Percentiles rank a stretch among this genome's conserved stretches.
Evolutionary conservation across 805 yeast species (phyloP).

Genomic region (Nakazawaea wyomingensis): DNA sequence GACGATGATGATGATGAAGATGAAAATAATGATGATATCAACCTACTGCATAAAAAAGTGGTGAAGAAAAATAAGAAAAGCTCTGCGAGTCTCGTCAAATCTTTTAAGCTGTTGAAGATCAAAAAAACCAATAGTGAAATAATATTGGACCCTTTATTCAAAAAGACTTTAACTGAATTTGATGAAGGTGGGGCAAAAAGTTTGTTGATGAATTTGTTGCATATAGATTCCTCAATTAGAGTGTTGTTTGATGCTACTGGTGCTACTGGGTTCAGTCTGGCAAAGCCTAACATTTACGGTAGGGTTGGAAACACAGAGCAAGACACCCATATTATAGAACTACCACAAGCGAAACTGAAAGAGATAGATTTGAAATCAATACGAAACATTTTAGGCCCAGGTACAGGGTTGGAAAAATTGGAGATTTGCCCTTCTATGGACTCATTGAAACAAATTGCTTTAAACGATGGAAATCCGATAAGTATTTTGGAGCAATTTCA

Average conservation of each 20-base stretch:
- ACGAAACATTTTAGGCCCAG: slow-evolving; percentile 12
- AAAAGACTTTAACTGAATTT: slow-evolving; percentile 49
- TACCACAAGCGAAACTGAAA: too few species aligned
- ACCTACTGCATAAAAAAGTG: slow-evolving; percentile 10
- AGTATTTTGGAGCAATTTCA: slow-evolving; percentile 22
- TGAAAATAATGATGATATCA: slow-evolving; percentile 1
- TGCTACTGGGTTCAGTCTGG: slow-evolving; percentile 13
- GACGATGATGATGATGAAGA: slow-evolving; percentile 18
- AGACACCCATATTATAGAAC: too few species aligned
- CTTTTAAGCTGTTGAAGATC: slow-evolving; percentile 34
- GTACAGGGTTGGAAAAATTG: slow-evolving; percentile 23
- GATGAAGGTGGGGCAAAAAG: slow-evolving; percentile 63
- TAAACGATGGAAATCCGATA: slow-evolving; percentile 23
- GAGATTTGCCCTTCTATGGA: slow-evolving; percentile 69
- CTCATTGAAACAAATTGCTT: slow-evolving; percentile 39
- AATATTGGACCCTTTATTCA: slow-evolving; percentile 51
- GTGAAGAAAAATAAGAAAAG: slow-evolving; percentile 13
- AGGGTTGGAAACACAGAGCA: too few species aligned
- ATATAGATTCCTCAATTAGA: slow-evolving; percentile 39
- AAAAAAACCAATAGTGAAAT: slow-evolving; percentile 46
- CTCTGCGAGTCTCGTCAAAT: slow-evolving; percentile 31
- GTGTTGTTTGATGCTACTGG: slow-evolving; percentile 45
- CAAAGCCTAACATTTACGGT: not conserved
- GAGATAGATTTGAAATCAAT: not conserved
- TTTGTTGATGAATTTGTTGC: slow-evolving; percentile 43